A percentile compares a stretch with the other conserved stretches of the same genome.
These are phyloP conservation scores for Daldinia sp. DNA, from an alignment of 2,329 filamentous ascomycete genomes.

Conservation along the genomic window DNA sequence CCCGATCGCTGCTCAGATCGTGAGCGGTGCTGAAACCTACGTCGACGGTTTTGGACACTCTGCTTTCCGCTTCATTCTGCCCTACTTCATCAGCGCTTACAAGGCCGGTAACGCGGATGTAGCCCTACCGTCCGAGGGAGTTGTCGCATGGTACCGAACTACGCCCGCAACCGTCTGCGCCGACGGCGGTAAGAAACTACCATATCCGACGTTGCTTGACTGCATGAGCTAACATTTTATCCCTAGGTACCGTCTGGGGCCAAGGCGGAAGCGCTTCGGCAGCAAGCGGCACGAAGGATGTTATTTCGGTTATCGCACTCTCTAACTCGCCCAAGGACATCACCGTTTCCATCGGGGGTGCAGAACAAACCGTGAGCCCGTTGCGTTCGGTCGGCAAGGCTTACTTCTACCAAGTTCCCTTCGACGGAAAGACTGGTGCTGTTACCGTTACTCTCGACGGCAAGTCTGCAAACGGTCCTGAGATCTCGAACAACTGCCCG, in stretches of 20 bases:
- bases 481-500: conserved; percentile 47
- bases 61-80: conserved; percentile 57
- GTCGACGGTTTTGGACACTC: conserved; percentile 57
- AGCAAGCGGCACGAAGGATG: conserved; percentile 51
- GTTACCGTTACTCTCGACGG: conserved; percentile 52
- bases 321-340: conserved; percentile 47
- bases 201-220: background rate
- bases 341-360: conserved; percentile 50
- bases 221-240: conserved; percentile 9
- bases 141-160: conserved; percentile 45
- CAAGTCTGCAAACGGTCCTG: conserved; percentile 49
- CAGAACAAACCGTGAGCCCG: conserved; percentile 44
- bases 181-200: conserved; percentile 48
- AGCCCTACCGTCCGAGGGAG: conserved; percentile 39
- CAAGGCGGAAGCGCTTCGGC: conserved; percentile 49
- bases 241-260: conserved; percentile 51
- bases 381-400: conserved; percentile 45
- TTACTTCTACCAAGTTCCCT: conserved; percentile 50
- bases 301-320: conserved; percentile 54
- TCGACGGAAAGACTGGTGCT: conserved; percentile 49
- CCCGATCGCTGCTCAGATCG: conserved; percentile 53
- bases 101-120: conserved; percentile 53
- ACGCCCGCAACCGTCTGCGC: conserved; percentile 44
- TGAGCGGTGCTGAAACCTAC: conserved; percentile 58
- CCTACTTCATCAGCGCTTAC: conserved; percentile 59